Base-by-base conservation (phyloP, 768 basidiomycete genomes). In the Serendipita sp. region DNA sequence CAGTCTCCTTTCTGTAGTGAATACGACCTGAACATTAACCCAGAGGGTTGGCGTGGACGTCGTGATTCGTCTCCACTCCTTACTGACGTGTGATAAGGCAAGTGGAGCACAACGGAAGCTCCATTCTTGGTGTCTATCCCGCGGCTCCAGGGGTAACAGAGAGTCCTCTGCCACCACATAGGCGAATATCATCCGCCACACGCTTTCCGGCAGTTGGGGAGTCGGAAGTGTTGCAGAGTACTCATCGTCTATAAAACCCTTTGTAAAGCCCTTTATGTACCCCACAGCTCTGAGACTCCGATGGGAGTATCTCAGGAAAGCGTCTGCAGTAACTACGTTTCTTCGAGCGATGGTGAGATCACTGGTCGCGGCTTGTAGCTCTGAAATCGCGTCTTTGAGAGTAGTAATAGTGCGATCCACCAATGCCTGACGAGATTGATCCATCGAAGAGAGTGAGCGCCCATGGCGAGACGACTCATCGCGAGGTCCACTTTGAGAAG, bases 381-480 rank as follows among this genome's bases (percentile, higher is more conserved):
- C 55, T 11, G 55, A 23, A 29, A 60, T 60, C 4, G 55, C 55
- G 34, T 60, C 33, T n/a, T 18, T 31, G 27, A 60, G 55, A n/a
- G 55, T 60, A 18, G 55, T 27, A 10, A 60, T 37, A 34, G 55
- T 36, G 16, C 33, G 27, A n/a, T 60, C 27, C 0, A 60, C 55
- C 27, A 60, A 36, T 5, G 3, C 55, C 27, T 27, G 33, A 36
- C 55, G 55, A 27, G 55, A 60, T n/a, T 60, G 18, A 34, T 60
- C 55, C 55, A 60, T 60, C 10, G 55, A 60, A 10, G 55, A 60
- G 10, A 60, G 55, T 18, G 55, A 60, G 55, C 55, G 55, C 34
- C 55, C 55, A 60, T 60, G 55, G 4, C 55, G 55, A 31, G 55
- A 60, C 27, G 18, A 29, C 34, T 60, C 55, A n/a, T 60, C 55